phyloP scores from a whole-genome alignment of 2,329 filamentous ascomycete species.

The Penicillium fuscoglaucum region DNA sequence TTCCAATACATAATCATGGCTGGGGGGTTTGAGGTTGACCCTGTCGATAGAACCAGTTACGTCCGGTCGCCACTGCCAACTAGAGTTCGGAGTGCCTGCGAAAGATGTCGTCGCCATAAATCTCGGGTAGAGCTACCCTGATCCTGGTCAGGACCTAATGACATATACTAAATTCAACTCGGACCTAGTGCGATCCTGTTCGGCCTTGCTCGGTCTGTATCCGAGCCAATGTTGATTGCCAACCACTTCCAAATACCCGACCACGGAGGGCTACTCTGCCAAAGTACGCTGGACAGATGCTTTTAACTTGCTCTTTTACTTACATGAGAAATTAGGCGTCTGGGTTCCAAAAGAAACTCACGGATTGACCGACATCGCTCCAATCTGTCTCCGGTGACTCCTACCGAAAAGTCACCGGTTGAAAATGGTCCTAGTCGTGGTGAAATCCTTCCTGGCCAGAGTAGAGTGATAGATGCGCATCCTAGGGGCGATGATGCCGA shows the following conservation, averaged over 20 bases:
- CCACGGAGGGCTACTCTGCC: constrained; percentile 6
- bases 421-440: not conserved
- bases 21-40: not conserved
- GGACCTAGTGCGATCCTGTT: constrained; percentile 34
- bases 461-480: not conserved
- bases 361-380: not conserved
- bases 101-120: constrained; percentile 35
- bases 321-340: not conserved
- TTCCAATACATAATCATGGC: not conserved
- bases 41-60: not conserved
- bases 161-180: not conserved
- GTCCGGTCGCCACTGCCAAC: constrained; percentile 20
- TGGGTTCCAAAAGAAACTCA: not conserved
- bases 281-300: constrained; percentile 10
- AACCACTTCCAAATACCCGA: constrained; percentile 4
- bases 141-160: not conserved
- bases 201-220: constrained; percentile 38
- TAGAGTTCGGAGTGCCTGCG: constrained; percentile 33
- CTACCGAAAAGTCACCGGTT: not conserved
- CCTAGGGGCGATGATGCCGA: not conserved
- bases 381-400: not conserved
- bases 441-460: not conserved
- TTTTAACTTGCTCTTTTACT: not conserved
- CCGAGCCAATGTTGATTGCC: constrained; percentile 29
- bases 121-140: constrained; percentile 24